phyloP scores from a whole-genome alignment of 129 eudicot species.

The Calendula officinalis region DNA sequence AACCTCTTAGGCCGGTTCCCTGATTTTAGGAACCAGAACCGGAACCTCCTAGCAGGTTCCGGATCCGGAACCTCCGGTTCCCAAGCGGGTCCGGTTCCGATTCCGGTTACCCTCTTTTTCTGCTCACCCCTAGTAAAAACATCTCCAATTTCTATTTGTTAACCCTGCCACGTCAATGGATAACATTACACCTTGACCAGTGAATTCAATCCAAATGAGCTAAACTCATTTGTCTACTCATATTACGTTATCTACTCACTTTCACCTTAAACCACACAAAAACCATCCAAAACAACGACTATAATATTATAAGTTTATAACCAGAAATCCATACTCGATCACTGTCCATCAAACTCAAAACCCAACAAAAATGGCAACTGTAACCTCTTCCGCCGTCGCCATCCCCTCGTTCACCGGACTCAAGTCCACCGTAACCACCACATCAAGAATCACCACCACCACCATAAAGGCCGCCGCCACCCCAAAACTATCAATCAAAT shows the following conservation, averaged over 20 bases:
- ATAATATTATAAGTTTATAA: not conserved
- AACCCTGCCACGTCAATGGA: not conserved
- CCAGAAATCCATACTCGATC: too few species aligned
- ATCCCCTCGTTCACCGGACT: slow-evolving; percentile 55
- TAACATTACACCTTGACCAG: not conserved
- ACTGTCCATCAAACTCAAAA: not conserved
- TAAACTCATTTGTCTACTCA: slow-evolving; percentile 5
- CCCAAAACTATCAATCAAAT: slow-evolving; percentile 42
- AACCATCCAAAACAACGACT: not conserved
- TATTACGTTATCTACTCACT: not conserved
- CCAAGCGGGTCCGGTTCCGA: too few species aligned
- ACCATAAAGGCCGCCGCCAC: slow-evolving; percentile 16
- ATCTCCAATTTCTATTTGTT: not conserved
- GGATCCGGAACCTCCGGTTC: too few species aligned
- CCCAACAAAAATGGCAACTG: slow-evolving; percentile 42
- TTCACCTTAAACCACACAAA: not conserved
- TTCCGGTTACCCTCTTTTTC: too few species aligned
- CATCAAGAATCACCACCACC: slow-evolving; percentile 23
- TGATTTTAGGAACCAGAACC: too few species aligned
- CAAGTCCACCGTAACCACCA: slow-evolving; percentile 25
- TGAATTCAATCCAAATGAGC: slow-evolving; percentile 1
- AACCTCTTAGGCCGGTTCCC: too few species aligned
- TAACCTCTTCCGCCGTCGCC: slow-evolving; percentile 57
- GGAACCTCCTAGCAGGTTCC: too few species aligned
- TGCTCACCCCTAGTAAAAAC: too few species aligned